Percentiles rank a stretch among this genome's conserved stretches.
Conservation (phyloP, 192 early-diverging fungal genomes). For the Podila verticillata region DNA sequence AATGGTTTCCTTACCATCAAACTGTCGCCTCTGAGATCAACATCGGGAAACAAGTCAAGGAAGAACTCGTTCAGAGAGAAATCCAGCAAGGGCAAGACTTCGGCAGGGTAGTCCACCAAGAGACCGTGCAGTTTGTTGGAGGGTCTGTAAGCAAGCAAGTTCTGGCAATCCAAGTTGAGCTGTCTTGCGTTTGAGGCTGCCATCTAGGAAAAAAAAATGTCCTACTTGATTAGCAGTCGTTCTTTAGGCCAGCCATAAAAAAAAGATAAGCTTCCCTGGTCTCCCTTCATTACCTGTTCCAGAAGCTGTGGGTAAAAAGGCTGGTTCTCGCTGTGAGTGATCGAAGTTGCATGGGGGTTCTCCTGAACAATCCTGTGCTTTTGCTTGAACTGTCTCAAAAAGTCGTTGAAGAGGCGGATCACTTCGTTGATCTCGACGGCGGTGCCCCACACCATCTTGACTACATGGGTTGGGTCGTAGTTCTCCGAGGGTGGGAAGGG, state of each 20-base stretch:
- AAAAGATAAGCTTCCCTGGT: not conserved
- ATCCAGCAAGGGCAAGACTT: constrained; percentile 96
- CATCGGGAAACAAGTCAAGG: constrained; percentile 71
- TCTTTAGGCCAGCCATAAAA: not conserved
- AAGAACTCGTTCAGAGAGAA: constrained; percentile 82
- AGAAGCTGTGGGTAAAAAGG: constrained; percentile 85
- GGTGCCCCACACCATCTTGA: constrained; percentile 89
- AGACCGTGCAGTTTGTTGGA: constrained; percentile 83
- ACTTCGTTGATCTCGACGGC: constrained; percentile 89
- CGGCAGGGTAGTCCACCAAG: constrained; percentile 92
- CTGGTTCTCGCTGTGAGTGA: constrained; percentile 59
- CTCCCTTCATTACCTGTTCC: constrained; percentile 51
- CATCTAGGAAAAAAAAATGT: constrained; percentile 63
- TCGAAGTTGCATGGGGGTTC: constrained; percentile 11
- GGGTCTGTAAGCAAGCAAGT: constrained; percentile 76
- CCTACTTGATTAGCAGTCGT: constrained; percentile 8
- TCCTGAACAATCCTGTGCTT: constrained; percentile 58
- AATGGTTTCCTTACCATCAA: constrained; percentile 58
- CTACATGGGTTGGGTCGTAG: constrained; percentile 33
- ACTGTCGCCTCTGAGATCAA: constrained; percentile 66
- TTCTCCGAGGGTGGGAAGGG: constrained; percentile 36
- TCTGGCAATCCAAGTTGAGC: constrained; percentile 91
- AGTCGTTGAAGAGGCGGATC: constrained; percentile 82
- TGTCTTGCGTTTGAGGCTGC: constrained; percentile 68
- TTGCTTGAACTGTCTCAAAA: constrained; percentile 78